phyloP scores from a whole-genome alignment of 225 moss, liverwort and hornwort species.

The Lunularia cruciata region DNA sequence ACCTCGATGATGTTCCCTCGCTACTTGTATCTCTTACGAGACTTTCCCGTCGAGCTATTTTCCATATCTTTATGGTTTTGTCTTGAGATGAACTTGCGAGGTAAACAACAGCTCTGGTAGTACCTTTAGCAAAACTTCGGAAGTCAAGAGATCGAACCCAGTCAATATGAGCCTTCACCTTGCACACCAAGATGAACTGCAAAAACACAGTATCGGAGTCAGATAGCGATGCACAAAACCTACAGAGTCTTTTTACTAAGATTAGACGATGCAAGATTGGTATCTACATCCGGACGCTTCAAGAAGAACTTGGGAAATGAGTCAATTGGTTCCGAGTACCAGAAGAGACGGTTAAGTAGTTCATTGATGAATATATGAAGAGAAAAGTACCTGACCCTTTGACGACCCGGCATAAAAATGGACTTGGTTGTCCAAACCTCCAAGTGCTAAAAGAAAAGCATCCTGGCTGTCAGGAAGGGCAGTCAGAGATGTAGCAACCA shows the following conservation, averaged over 20 bases:
- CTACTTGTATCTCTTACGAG: slow-evolving; percentile 18
- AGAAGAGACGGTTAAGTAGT: neutral
- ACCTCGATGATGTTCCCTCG: slow-evolving; percentile 3
- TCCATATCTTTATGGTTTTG: slow-evolving; percentile 86
- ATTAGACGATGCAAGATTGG: neutral
- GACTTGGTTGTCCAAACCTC: slow-evolving; percentile 88
- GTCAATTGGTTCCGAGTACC: no score
- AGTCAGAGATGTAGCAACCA: slow-evolving; percentile 78
- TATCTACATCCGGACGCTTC: no score
- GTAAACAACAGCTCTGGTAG: slow-evolving; percentile 48
- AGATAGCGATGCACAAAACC: neutral
- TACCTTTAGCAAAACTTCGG: slow-evolving; percentile 45
- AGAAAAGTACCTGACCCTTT: slow-evolving; percentile 57
- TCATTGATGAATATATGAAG: no score
- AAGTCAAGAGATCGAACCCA: slow-evolving; percentile 96
- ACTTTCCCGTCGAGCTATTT: slow-evolving; percentile 47
- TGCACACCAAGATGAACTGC: slow-evolving; percentile 75
- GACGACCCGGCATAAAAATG: slow-evolving; percentile 66
- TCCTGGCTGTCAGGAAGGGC: slow-evolving; percentile 67
- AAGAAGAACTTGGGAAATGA: no score
- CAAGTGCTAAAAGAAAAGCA: slow-evolving; percentile 71
- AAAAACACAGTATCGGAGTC: slow-evolving; percentile 5
- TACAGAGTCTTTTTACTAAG: neutral
- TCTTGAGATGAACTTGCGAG: slow-evolving; percentile 91
- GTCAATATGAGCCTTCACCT: slow-evolving; percentile 91